Conservation (phyloP, 805 yeast species). For the Starmerella stellata region DNA sequence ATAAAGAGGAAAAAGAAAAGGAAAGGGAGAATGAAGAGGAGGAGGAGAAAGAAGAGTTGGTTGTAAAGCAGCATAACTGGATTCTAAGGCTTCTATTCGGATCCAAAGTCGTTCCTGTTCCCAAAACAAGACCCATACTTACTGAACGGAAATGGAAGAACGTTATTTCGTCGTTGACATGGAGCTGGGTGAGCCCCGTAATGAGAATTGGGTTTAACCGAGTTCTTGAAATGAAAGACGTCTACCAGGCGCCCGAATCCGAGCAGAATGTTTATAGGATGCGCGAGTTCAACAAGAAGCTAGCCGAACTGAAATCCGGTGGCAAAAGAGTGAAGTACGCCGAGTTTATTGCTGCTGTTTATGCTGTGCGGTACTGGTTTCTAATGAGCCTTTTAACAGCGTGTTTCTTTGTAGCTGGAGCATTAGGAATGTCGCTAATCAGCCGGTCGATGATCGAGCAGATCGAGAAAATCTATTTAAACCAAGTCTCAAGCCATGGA, state of each 20-base stretch:
- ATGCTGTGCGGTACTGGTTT: conserved; percentile 15
- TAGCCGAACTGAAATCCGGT: conserved; percentile 4
- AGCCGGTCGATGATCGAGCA: conserved; percentile 13
- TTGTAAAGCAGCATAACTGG: conserved; percentile 12
- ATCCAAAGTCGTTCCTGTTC: conserved; percentile 15
- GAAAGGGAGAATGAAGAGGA: too few species aligned
- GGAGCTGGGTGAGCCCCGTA: conserved; percentile 39
- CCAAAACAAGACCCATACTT: conserved; percentile 9
- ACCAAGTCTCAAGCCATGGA: conserved; percentile 21
- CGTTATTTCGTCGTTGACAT: conserved; percentile 27
- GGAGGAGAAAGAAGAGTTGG: too few species aligned
- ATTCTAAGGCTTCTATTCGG: conserved; percentile 8
- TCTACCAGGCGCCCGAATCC: conserved; percentile 10
- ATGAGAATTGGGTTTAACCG: conserved; percentile 22
- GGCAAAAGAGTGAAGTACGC: conserved; percentile 8
- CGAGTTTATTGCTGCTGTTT: conserved; percentile 15
- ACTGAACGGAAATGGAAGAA: conserved; percentile 21
- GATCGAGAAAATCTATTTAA: conserved; percentile 12
- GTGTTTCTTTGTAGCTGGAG: conserved; percentile 12
- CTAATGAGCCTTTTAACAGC: conserved; percentile 1
- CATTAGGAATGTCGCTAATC: conserved; percentile 16
- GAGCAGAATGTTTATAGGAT: conserved; percentile 12
- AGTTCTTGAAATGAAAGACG: conserved; percentile 16
- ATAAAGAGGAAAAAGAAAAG: too few species aligned
- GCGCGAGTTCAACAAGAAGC: conserved; percentile 10